These are phyloP conservation scores for Thelephora terrestris DNA, from an alignment of 1,284 basidiomycete species.

Conservation along the genomic window DNA sequence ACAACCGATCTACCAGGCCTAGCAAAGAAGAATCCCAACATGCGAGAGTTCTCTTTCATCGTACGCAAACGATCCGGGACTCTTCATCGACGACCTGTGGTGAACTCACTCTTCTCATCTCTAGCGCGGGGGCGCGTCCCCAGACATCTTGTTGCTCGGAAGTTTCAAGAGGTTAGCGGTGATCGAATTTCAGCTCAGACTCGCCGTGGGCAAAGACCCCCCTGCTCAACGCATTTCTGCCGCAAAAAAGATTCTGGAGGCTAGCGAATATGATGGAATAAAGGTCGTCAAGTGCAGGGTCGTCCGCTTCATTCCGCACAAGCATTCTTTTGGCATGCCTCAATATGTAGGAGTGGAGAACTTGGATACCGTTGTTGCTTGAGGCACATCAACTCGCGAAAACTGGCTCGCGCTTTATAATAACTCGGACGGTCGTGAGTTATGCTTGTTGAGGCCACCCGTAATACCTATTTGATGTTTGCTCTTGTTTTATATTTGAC, in stretches of 20 bases:
- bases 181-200: not conserved
- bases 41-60: not conserved
- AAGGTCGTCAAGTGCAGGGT: not conserved
- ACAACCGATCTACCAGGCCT: not conserved
- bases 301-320: too few relatives aligned
- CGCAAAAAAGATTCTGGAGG: not conserved
- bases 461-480: too few relatives aligned
- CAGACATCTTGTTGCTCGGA: not conserved
- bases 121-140: not conserved
- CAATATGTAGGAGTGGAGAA: too few relatives aligned
- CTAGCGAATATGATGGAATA: not conserved
- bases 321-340: too few relatives aligned
- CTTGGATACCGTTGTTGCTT: too few relatives aligned
- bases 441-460: too few relatives aligned
- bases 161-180: not conserved
- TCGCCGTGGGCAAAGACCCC: not conserved
- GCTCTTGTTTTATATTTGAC: too few relatives aligned
- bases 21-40: not conserved
- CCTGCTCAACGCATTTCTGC: not conserved
- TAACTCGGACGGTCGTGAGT: too few relatives aligned
- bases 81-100: not conserved
- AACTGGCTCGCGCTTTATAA: too few relatives aligned
- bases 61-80: not conserved
- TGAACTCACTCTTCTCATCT: not conserved
- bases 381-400: too few relatives aligned